Evolutionary conservation across 768 basidiomycete genomes (phyloP).

Genomic region (Auricularia sp.): DNA sequence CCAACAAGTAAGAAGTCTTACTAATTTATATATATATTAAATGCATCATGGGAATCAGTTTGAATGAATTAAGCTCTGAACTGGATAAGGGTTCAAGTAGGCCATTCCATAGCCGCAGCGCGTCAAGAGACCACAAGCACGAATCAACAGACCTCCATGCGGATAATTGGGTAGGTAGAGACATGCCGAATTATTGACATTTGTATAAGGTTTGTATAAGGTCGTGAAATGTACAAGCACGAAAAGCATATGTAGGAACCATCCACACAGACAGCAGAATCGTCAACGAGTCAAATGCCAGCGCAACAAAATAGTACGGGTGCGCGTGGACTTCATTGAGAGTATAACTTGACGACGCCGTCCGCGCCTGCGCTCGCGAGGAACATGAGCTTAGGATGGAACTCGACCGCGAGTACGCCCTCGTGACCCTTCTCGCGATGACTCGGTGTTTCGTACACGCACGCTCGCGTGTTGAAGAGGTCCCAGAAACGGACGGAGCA

Average conservation of each 20-base stretch:
- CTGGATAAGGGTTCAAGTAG: too few species aligned
- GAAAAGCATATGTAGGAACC: not conserved
- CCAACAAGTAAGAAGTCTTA: not conserved
- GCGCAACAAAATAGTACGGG: not conserved
- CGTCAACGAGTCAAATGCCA: not conserved
- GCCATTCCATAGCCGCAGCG: too few species aligned
- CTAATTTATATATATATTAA: not conserved
- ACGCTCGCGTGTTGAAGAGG: conserved; percentile 64
- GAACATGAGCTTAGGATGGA: conserved; percentile 72
- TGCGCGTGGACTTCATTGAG: conserved; percentile 15
- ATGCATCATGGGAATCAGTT: not conserved
- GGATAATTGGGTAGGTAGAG: too few species aligned
- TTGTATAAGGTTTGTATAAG: not conserved
- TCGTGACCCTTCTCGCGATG: conserved; percentile 87
- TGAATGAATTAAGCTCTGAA: not conserved
- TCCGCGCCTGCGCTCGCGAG: conserved; percentile 95
- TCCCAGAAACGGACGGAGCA: conserved; percentile 95
- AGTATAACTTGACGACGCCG: conserved; percentile 85
- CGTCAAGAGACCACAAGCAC: too few species aligned
- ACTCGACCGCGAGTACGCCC: conserved; percentile 82
- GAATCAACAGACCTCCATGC: too few species aligned
- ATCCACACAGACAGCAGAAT: not conserved
- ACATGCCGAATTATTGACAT: not conserved
- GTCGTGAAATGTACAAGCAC: not conserved
- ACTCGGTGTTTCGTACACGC: conserved; percentile 79